Conservation (phyloP, 768 basidiomycete species). For the Strobilomyces echinocephalus region DNA sequence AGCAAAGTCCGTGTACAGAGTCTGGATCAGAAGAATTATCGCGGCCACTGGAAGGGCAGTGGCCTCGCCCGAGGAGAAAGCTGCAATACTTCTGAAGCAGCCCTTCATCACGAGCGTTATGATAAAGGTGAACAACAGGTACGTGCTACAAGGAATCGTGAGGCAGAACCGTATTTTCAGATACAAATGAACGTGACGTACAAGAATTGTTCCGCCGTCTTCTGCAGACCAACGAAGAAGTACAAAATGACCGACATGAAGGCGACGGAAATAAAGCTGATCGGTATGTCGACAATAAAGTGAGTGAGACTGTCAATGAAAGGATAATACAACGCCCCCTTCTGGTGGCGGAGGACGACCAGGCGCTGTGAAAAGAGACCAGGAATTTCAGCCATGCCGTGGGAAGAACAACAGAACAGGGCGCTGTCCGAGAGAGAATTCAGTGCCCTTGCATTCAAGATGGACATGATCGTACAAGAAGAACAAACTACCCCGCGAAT, state of each 20-base stretch:
- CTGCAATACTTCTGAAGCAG: slow-evolving; percentile 66
- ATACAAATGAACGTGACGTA: not conserved
- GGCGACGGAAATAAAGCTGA: slow-evolving; percentile 25
- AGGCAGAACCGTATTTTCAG: slow-evolving; percentile 22
- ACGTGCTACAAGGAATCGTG: slow-evolving; percentile 44
- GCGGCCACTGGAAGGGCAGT: slow-evolving; percentile 39
- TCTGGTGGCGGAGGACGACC: slow-evolving; percentile 40
- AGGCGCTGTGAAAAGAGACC: slow-evolving; percentile 41
- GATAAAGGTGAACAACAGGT: slow-evolving; percentile 47
- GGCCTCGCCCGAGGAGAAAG: slow-evolving; percentile 47
- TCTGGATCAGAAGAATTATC: slow-evolving; percentile 33
- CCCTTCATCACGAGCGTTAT: slow-evolving; percentile 64
- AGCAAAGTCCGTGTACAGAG: slow-evolving; percentile 42
- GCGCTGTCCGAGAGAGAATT: slow-evolving; percentile 31
- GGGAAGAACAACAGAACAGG: slow-evolving; percentile 47
- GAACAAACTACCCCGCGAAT: slow-evolving; percentile 68
- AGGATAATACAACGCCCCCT: slow-evolving; percentile 45
- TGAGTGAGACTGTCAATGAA: slow-evolving; percentile 42
- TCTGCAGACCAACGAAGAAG: slow-evolving; percentile 19
- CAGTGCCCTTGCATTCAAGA: not conserved
- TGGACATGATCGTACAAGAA: slow-evolving; percentile 54
- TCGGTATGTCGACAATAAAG: slow-evolving; percentile 43
- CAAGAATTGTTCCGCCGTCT: slow-evolving; percentile 16
- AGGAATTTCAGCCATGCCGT: slow-evolving; percentile 51
- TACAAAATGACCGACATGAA: slow-evolving; percentile 14